Evolutionary conservation across 2,329 filamentous ascomycete genomes (phyloP), one percentile per base, ranked within the genome.

Genomic region (Phoma sp.): DNA sequence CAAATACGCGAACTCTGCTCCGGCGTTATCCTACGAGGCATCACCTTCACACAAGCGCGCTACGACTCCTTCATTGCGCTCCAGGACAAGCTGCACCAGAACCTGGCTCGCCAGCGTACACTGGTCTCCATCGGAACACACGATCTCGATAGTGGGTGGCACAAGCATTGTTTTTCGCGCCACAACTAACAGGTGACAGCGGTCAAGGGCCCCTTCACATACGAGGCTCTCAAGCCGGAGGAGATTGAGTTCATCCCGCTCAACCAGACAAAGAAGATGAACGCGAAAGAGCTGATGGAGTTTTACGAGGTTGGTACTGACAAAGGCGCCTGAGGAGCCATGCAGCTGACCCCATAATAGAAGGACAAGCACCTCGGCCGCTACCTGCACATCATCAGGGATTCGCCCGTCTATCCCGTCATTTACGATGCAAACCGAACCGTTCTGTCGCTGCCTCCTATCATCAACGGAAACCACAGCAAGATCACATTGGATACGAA

Each of bases 51-150:
- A 66, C 84, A 95, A 79, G 90, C 88, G 64, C 85, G 89, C 63
- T 99, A 99, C 76, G 91, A 96, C 66, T 97, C 92, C 70, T 99
- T 99, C 89, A 99, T 99, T 73, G 86, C 89, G 52, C 84, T 99
- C 42, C 95, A 99, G 80, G 96, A 99, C 79, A 99, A 99, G 81
- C 85, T 99, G 42, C 95, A 99, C 80, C 89, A 93, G 75, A 99
- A 99, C 73, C 81, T 99, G 62, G 96, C 95, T 43, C 87, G 95
- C 58, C 90, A 98, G 77, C 83, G 95, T 68, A 97, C 93, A 0
- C 80, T 99, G 41, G 93, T 97, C n/a, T 90, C 93, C 22, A 97
- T 99, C 71, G 95, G 95, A 66, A 99, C 95, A 3, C 95, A 99
- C 77, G 93, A 99, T 74, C 82, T 98, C 60, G 93, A 98, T 73